These are phyloP conservation scores for Lactifluus volemus DNA, from an alignment of 768 basidiomycete species.

Conservation along the genomic window DNA sequence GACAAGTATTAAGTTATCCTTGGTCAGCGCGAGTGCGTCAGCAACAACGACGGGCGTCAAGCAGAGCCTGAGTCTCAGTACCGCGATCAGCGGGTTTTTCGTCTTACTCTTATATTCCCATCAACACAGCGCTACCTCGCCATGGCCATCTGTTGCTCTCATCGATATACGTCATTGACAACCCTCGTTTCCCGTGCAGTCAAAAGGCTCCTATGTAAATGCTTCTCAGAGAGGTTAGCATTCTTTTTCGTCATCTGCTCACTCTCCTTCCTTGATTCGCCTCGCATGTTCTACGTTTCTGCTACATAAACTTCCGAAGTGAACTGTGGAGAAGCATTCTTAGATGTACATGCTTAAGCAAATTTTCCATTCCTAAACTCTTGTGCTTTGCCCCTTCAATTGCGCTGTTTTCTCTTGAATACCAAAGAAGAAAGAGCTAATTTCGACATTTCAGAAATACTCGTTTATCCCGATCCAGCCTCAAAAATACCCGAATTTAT, in stretches of 20 bases:
- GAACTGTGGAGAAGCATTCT: neutral
- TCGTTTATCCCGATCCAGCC: neutral
- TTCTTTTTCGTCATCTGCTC: neutral
- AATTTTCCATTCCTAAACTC: neutral
- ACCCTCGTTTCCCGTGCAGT: neutral
- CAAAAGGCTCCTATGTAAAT: neutral
- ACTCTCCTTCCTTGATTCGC: neutral
- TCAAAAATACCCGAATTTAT: constrained; percentile 1
- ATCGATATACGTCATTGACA: neutral
- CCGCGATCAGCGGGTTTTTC: neutral
- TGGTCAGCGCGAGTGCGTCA: neutral
- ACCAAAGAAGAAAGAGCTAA: neutral
- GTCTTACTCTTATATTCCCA: neutral
- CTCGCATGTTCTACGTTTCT: neutral
- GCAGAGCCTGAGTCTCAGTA: neutral
- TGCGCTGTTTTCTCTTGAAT: neutral
- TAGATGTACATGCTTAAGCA: neutral
- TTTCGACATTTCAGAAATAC: neutral
- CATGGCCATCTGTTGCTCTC: constrained; percentile 1
- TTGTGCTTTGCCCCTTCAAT: neutral
- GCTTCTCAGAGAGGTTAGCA: neutral
- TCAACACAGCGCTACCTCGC: neutral
- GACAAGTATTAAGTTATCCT: too few species aligned
- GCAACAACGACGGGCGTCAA: neutral
- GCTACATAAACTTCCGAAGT: neutral